Evolutionary conservation across 257 asterid genomes (phyloP).

Genomic region (Eustoma russellianum): DNA sequence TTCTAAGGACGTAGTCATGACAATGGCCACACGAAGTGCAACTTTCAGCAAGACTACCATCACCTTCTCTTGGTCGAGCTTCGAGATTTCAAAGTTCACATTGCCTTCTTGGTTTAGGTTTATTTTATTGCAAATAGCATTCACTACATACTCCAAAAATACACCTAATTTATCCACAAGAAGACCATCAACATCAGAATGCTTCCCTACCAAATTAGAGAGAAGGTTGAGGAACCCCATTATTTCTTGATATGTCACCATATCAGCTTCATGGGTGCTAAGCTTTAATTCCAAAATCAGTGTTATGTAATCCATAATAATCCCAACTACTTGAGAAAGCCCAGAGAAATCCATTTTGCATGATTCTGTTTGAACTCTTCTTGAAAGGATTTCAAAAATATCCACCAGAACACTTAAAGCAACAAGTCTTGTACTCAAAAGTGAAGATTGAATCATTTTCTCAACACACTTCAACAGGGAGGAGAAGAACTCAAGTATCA

Average conservation of each 20-base stretch:
- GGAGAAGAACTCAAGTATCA: constrained; percentile 37
- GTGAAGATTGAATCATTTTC: constrained; percentile 30
- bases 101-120: constrained; percentile 19
- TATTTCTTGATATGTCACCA: constrained; percentile 38
- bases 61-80: constrained; percentile 17
- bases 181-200: constrained; percentile 30
- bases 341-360: constrained; percentile 30
- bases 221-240: constrained; percentile 44
- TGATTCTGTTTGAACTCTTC: constrained; percentile 34
- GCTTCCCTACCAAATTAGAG: constrained; percentile 40
- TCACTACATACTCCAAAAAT: constrained; percentile 37
- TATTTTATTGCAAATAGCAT: constrained; percentile 18
- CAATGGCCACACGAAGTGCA: constrained; percentile 38
- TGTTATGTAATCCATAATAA: constrained; percentile 38
- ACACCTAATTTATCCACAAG: constrained; percentile 39
- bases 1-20: constrained; percentile 44
- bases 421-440: constrained; percentile 36
- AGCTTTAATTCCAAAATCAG: constrained; percentile 23
- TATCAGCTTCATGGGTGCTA: constrained; percentile 23
- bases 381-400: constrained; percentile 43
- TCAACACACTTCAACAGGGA: constrained; percentile 29
- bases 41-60: constrained; percentile 20
- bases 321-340: constrained; percentile 35
- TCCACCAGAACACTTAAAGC: constrained; percentile 40
- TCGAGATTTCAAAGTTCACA: constrained; percentile 13